A percentile compares a stretch with the other conserved stretches of the same genome.
These are phyloP conservation scores for Dimocarpus longan DNA, from an alignment of 345 rosid genomes.

Conservation along the genomic window DNA sequence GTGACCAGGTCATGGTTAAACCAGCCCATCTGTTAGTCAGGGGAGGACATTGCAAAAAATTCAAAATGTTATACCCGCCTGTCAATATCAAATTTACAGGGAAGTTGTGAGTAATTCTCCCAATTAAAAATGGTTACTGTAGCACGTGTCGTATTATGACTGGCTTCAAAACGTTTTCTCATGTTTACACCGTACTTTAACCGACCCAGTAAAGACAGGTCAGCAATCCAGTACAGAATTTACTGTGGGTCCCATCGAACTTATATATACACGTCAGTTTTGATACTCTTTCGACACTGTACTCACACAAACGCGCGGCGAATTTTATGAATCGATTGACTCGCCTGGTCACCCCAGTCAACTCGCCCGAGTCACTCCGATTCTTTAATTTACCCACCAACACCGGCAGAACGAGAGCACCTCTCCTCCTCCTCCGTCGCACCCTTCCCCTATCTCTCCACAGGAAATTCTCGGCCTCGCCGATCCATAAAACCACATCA, in stretches of 20 bases:
- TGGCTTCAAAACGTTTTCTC: neutral
- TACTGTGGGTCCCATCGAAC: neutral
- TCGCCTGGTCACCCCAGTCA: conserved; percentile 27
- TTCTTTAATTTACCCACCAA: conserved; percentile 1
- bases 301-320: neutral
- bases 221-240: neutral
- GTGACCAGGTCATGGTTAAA: no score
- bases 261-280: neutral
- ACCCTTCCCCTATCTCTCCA: neutral
- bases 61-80: no score
- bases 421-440: neutral
- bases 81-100: no score
- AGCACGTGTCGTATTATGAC: no score
- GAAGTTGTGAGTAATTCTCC: no score
- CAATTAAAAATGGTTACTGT: no score
- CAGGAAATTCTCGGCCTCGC: conserved; percentile 6
- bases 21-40: no score
- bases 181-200: no score
- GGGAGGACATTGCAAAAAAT: no score
- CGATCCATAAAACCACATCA: neutral
- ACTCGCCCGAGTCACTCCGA: conserved; percentile 28
- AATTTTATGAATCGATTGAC: conserved; percentile 37
- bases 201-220: no score
- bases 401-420: neutral
- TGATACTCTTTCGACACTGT: neutral